Evolutionary conservation across 1,284 basidiomycete species (phyloP).

Genomic region (Cryptococcus jaspeensis): DNA sequence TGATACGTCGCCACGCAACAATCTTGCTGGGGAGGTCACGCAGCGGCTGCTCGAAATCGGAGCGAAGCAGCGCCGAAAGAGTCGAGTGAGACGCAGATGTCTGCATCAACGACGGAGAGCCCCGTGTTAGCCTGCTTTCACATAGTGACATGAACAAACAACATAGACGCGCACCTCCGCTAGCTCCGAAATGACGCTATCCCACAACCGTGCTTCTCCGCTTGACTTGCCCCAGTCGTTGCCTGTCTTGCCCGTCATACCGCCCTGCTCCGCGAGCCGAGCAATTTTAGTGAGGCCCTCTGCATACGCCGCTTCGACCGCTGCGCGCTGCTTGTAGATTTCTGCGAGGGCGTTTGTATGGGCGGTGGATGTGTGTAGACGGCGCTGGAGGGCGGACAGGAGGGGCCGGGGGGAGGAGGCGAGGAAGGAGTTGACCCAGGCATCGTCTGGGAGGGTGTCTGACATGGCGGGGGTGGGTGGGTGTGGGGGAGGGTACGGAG

Average conservation of each 20-base stretch:
- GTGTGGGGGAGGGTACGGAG: not conserved
- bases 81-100: constrained; percentile 45
- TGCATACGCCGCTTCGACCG: constrained; percentile 55
- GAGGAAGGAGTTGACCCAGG: constrained; percentile 43
- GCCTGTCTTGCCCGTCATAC: constrained; percentile 34
- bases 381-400: constrained; percentile 34
- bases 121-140: not conserved
- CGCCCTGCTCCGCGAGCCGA: constrained; percentile 43
- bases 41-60: constrained; percentile 45
- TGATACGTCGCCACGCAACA: constrained; percentile 39
- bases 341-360: constrained; percentile 51
- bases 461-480: constrained; percentile 20
- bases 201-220: constrained; percentile 44
- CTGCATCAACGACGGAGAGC: constrained; percentile 19
- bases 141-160: not conserved
- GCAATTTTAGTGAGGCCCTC: constrained; percentile 54
- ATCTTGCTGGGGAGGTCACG: constrained; percentile 45
- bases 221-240: constrained; percentile 40
- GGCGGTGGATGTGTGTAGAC: constrained; percentile 41
- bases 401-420: constrained; percentile 37
- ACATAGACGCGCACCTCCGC: constrained; percentile 39
- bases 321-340: constrained; percentile 54
- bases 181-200: constrained; percentile 43
- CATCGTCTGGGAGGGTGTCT: constrained; percentile 41
- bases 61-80: constrained; percentile 31